Percentiles rank a stretch among this genome's conserved stretches.
These are phyloP conservation scores for Pyrus betulifolia DNA, from an alignment of 306 rosid species.

Conservation along the genomic window DNA sequence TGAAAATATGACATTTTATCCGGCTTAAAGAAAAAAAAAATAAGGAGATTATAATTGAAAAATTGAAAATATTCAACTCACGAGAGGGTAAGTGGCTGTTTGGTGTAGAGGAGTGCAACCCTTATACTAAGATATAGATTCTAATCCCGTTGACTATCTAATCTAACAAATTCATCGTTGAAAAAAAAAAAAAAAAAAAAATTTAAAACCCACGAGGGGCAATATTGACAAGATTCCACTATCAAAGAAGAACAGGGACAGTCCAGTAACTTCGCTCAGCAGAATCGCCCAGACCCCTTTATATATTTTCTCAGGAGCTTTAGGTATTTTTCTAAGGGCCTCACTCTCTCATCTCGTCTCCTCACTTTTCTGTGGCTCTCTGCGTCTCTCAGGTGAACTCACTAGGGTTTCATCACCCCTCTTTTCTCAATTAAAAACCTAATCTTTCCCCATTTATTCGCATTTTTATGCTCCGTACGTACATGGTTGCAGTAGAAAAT, in stretches of 20 bases:
- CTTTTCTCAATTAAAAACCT: neutral
- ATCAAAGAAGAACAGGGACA: neutral
- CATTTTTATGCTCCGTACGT: neutral
- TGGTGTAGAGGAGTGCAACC: no score
- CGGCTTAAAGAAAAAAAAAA: no score
- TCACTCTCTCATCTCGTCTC: conserved; percentile 21
- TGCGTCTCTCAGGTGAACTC: conserved; percentile 41
- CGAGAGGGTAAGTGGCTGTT: no score
- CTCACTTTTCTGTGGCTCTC: conserved; percentile 39
- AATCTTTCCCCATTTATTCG: neutral
- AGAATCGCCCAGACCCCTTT: conserved; percentile 20
- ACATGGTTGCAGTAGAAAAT: neutral
- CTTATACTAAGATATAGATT: no score
- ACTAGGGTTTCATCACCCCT: conserved; percentile 18
- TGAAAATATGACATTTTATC: no score
- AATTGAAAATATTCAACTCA: no score
- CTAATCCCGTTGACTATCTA: no score
- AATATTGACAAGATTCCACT: neutral
- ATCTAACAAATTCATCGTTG: no score
- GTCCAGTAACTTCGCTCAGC: neutral
- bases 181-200: no score
- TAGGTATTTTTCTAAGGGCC: conserved; percentile 16
- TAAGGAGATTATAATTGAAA: no score
- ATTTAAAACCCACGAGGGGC: neutral
- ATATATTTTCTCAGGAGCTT: neutral